These are phyloP conservation scores for Lachancea kluyveri DNA, from an alignment of 805 yeast genomes.

Conservation along the genomic window DNA sequence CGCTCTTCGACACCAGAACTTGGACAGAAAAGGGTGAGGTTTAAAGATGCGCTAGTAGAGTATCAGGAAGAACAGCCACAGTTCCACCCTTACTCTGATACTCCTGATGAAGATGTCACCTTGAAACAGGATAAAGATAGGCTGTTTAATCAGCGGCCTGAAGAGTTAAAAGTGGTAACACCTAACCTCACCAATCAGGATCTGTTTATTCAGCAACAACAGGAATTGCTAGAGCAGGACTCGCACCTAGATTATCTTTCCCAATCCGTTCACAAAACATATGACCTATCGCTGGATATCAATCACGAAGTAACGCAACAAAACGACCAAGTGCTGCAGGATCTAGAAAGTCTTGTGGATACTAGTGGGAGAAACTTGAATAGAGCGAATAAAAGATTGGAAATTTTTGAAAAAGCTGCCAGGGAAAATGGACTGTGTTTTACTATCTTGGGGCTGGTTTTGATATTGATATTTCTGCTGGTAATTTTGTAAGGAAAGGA, in stretches of 20 bases:
- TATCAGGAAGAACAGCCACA: constrained; percentile 4
- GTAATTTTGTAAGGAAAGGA: too few relatives aligned
- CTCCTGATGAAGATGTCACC: constrained; percentile 6
- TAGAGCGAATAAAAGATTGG: constrained; percentile 37
- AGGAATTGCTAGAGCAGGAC: constrained; percentile 43
- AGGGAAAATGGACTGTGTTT: constrained; percentile 46
- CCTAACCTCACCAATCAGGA: constrained; percentile 30
- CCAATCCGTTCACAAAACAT: constrained; percentile 38
- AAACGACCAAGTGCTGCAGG: constrained; percentile 39
- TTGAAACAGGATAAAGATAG: constrained; percentile 3
- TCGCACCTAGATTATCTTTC: constrained; percentile 36
- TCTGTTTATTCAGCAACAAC: constrained; percentile 39
- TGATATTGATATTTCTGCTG: constrained; percentile 40
- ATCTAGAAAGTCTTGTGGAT: constrained; percentile 43
- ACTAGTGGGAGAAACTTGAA: constrained; percentile 35
- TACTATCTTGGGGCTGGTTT: constrained; percentile 37
- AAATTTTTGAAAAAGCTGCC: constrained; percentile 35
- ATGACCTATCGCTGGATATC: constrained; percentile 40
- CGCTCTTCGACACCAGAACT: not conserved
- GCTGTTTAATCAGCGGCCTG: constrained; percentile 1
- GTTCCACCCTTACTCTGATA: constrained; percentile 24
- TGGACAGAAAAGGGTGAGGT: constrained; percentile 22
- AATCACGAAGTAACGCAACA: constrained; percentile 44
- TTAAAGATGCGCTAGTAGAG: constrained; percentile 18
- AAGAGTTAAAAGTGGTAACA: not conserved